Evolutionary conservation across 352 stramenopile species (phyloP).

Genomic region (Elongisporangium anandrum): DNA sequence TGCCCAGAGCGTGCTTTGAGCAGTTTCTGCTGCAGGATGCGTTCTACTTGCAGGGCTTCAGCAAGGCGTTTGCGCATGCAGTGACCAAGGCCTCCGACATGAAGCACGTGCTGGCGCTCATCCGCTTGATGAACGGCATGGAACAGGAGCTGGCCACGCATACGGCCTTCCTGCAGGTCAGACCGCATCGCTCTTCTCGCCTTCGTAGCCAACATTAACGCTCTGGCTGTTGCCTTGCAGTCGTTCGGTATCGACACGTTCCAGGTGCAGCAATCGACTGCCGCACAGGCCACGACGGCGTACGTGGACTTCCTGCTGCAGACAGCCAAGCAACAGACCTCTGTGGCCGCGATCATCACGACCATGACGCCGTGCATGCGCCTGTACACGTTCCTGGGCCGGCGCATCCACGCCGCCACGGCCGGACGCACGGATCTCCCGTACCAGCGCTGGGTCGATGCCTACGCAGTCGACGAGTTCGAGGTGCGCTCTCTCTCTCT

Average conservation of each 20-base stretch:
- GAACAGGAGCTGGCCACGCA: conserved; percentile 43
- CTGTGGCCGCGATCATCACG: conserved; percentile 37
- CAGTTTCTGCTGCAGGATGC: conserved; percentile 53
- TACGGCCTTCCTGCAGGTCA: conserved; percentile 36
- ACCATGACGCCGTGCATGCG: conserved; percentile 53
- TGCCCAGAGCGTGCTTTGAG: conserved; percentile 28
- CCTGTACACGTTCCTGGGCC: conserved; percentile 43
- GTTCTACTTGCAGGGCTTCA: conserved; percentile 48
- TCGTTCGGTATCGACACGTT: conserved; percentile 42
- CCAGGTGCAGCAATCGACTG: conserved; percentile 15
- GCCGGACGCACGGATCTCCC: conserved; percentile 3
- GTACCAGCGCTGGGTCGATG: conserved; percentile 47
- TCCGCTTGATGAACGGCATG: conserved; percentile 38
- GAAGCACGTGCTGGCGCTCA: conserved; percentile 27
- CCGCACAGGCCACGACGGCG: conserved; percentile 25
- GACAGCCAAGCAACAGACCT: conserved; percentile 24
- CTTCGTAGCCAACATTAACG: not conserved
- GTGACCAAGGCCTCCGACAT: conserved; percentile 34
- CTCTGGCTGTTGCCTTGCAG: conserved; percentile 6
- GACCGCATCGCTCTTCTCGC: not conserved
- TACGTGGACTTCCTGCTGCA: conserved; percentile 50
- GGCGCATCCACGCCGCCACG: conserved; percentile 18
- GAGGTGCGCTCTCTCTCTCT: conserved; percentile 13
- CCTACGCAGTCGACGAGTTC: conserved; percentile 37
- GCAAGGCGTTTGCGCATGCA: conserved; percentile 41